Evolutionary conservation across 2,329 filamentous ascomycete genomes (phyloP), one percentile per base, ranked within the genome.

Genomic region (Diplocarpon rosae): DNA sequence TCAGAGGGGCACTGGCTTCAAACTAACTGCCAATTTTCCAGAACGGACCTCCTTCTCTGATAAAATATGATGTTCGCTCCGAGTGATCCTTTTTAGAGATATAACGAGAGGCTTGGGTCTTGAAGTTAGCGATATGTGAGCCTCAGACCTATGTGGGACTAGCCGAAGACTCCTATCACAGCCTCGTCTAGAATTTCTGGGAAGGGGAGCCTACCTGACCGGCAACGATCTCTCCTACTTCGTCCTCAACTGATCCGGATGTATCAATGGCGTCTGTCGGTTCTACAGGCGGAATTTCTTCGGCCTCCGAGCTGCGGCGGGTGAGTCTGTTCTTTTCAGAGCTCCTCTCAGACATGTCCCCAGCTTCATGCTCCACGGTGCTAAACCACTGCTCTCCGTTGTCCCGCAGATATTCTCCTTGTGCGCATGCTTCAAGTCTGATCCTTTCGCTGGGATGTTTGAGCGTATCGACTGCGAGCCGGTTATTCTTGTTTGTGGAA

Each of bases 271-370:
- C 34, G 8, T 13, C 13, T 37, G 9, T 13, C 17, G 7, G 12
- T 12, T 47, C 28, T 41, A n/a, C 33, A 14, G 33, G 5, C n/a
- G 13, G 33, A 14, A 14, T 17, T 10, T 15, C 15, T 5, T 4
- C 10, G n/a, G 16, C 29, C n/a, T 13, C 9, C 33, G 12, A 32
- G 36, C 16, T 36, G 39, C 31, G 39, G 39, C 37, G 33, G n/a
- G 24, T 24, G 37, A 27, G 33, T 30, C 36, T 42, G 27, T 32
- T 40, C 14, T n/a, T 44, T 14, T 37, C 39, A 34, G 39, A 38
- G 32, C 47, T 43, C 34, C 20, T 43, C 36, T 37, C 37, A 32
- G 40, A 42, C 47, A 49, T 49, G 27, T 36, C 43, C 39, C 31
- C 29, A 27, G 24, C 33, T 33, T 43, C 33, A 29, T 41, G 15